These are phyloP conservation scores for Pseudohalonectria lignicola DNA, from an alignment of 2,329 filamentous ascomycete species.

Conservation along the genomic window DNA sequence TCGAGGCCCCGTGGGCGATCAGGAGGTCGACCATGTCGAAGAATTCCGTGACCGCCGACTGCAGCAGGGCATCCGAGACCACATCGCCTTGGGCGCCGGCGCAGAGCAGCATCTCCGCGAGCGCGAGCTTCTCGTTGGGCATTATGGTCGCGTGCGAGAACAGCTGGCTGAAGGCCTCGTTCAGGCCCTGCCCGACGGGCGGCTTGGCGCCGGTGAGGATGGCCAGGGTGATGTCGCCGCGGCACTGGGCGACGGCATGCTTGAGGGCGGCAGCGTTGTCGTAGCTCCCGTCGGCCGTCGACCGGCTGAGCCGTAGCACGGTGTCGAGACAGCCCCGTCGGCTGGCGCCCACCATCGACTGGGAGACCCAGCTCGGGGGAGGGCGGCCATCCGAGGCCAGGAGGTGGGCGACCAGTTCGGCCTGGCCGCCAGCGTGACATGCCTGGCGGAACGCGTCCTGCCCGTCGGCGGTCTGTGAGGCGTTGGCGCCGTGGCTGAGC, in stretches of 20 bases:
- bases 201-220: constrained; percentile 41
- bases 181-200: constrained; percentile 34
- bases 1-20: constrained; percentile 38
- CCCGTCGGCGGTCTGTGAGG: constrained; percentile 34
- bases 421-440: constrained; percentile 32
- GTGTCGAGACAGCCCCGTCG: constrained; percentile 37
- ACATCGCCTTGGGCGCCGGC: constrained; percentile 43
- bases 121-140: constrained; percentile 35
- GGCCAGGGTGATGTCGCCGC: constrained; percentile 42
- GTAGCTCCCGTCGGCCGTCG: constrained; percentile 40
- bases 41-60: constrained; percentile 36
- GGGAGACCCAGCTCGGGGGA: constrained; percentile 28
- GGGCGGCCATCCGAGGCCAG: constrained; percentile 38
- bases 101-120: constrained; percentile 46
- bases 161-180: constrained; percentile 37
- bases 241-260: constrained; percentile 32
- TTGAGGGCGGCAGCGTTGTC: constrained; percentile 41
- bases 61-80: constrained; percentile 33
- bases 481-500: constrained; percentile 38
- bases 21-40: constrained; percentile 44
- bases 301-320: constrained; percentile 38
- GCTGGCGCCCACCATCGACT: constrained; percentile 39
- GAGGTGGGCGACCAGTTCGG: constrained; percentile 34
- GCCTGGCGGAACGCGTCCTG: constrained; percentile 42
- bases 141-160: constrained; percentile 32